Evolutionary conservation across 345 rosid genomes (phyloP).

Genomic region (Microthlaspi erraticum): DNA sequence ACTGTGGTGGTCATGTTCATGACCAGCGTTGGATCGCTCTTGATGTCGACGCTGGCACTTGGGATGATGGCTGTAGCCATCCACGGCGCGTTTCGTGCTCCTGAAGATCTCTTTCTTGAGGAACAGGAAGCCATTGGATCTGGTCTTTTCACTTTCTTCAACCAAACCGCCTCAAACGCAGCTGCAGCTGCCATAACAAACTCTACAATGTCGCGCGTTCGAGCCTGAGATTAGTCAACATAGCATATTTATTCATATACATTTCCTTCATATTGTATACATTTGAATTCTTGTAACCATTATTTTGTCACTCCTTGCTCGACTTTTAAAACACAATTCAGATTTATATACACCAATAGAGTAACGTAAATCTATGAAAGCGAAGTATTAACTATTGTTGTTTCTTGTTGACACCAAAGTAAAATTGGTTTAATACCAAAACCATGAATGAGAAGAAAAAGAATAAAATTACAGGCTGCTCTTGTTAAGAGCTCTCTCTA

Average conservation of each 20-base stretch:
- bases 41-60: slow-evolving; percentile 48
- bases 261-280: slow-evolving; percentile 13
- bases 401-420: neutral
- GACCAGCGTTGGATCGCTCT: slow-evolving; percentile 58
- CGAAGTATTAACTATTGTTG: neutral
- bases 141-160: slow-evolving; percentile 48
- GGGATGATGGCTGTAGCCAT: slow-evolving; percentile 51
- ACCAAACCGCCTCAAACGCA: slow-evolving; percentile 47
- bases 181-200: slow-evolving; percentile 47
- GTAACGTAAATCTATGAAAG: neutral
- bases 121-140: slow-evolving; percentile 52
- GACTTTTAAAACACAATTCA: neutral
- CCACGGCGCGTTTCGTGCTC: slow-evolving; percentile 55
- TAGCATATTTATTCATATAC: slow-evolving; percentile 6
- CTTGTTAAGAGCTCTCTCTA: slow-evolving; percentile 48
- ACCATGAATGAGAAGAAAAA: slow-evolving; percentile 26
- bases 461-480: slow-evolving; percentile 17
- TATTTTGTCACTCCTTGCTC: slow-evolving; percentile 9
- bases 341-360: neutral
- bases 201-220: slow-evolving; percentile 45
- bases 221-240: slow-evolving; percentile 21
- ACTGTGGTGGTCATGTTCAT: slow-evolving; percentile 59
- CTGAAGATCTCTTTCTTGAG: slow-evolving; percentile 62
- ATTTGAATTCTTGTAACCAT: slow-evolving; percentile 27
- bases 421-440: slow-evolving; percentile 16